A percentile compares a stretch with the other conserved stretches of the same genome.
Conservation (phyloP, 352 stramenopile species). For the Phytophthora pini region DNA sequence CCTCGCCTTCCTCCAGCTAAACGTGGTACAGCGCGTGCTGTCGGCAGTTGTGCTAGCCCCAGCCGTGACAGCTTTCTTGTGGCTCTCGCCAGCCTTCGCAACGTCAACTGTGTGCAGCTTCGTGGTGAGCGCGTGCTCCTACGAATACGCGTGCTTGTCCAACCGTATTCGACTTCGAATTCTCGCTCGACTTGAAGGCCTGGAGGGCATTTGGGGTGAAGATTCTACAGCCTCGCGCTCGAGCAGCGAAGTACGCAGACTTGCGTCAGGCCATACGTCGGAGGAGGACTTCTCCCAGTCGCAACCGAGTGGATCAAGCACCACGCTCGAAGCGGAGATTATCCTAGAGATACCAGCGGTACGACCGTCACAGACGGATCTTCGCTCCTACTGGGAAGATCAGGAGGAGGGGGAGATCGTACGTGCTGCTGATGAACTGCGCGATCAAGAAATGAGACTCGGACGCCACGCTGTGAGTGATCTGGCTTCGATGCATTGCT, state of each 20-base stretch:
- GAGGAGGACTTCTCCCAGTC: constrained; percentile 9
- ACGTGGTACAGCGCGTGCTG: constrained; percentile 65
- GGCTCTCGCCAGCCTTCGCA: constrained; percentile 64
- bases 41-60: constrained; percentile 64
- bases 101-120: constrained; percentile 70
- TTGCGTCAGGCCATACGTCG: neutral
- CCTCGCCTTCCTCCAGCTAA: constrained; percentile 34
- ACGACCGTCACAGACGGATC: constrained; percentile 11
- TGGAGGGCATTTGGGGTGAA: constrained; percentile 37
- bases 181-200: constrained; percentile 35
- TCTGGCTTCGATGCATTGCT: constrained; percentile 20
- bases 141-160: constrained; percentile 74
- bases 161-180: constrained; percentile 66
- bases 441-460: constrained; percentile 23
- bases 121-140: constrained; percentile 60
- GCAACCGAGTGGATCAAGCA: neutral
- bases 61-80: constrained; percentile 69
- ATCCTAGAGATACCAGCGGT: neutral
- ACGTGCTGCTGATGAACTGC: constrained; percentile 29
- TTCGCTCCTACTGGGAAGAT: constrained; percentile 20
- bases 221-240: neutral
- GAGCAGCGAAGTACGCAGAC: constrained; percentile 7
- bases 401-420: constrained; percentile 33
- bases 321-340: neutral
- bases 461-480: constrained; percentile 31